Percentiles rank a stretch among this genome's conserved stretches.
Conservation (phyloP, 2,329 filamentous ascomycete genomes). For the Neofusicoccum cordaticola region DNA sequence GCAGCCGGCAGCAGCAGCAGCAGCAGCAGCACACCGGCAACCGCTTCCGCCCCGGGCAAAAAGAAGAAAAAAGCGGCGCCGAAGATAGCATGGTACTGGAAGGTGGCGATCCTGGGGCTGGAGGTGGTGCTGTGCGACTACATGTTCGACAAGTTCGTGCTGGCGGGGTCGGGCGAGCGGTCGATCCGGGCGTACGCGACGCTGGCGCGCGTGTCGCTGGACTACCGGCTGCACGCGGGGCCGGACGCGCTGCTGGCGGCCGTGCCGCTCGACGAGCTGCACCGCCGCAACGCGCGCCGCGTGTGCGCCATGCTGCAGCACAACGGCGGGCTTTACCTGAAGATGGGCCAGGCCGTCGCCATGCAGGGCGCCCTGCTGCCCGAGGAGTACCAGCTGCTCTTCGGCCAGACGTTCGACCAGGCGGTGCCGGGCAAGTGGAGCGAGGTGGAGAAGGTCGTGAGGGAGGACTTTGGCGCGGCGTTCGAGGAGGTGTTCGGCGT, state of each 20-base stretch:
- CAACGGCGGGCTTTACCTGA: slow-evolving; percentile 93
- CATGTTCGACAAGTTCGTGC: background rate
- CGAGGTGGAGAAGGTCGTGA: slow-evolving; percentile 80
- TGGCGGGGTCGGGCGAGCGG: slow-evolving; percentile 58
- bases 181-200: slow-evolving; percentile 77
- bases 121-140: background rate
- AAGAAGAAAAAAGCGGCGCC: background rate
- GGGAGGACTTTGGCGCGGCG: slow-evolving; percentile 81
- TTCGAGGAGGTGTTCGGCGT: slow-evolving; percentile 92
- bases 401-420: slow-evolving; percentile 94
- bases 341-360: slow-evolving; percentile 96
- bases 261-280: slow-evolving; percentile 47
- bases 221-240: slow-evolving; percentile 79
- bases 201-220: slow-evolving; percentile 76
- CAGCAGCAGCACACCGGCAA: too few species aligned
- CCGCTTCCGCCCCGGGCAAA: too few species aligned
- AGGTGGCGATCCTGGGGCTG: background rate
- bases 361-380: slow-evolving; percentile 96
- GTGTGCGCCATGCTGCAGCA: slow-evolving; percentile 75
- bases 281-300: slow-evolving; percentile 78
- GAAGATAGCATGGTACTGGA: background rate
- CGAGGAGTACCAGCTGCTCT: slow-evolving; percentile 95
- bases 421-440: slow-evolving; percentile 89
- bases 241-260: slow-evolving; percentile 71
- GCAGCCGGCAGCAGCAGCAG: too few species aligned